A percentile compares a stretch with the other conserved stretches of the same genome.
Evolutionary conservation across 345 rosid genomes (phyloP).

Genomic region (Eucalyptus sp.): DNA sequence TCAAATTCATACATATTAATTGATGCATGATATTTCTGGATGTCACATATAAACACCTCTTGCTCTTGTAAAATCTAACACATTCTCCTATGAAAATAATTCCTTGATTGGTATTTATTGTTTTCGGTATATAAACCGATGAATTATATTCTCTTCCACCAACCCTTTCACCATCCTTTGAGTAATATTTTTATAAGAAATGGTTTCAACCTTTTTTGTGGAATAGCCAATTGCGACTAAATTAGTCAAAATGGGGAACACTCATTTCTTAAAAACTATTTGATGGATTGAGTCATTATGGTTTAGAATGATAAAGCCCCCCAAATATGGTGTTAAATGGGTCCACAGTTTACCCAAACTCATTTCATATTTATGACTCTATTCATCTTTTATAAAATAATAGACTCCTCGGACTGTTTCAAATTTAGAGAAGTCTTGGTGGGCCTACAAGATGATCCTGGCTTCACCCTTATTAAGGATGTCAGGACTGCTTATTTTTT

Average conservation of each 20-base stretch:
- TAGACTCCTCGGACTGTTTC: neutral
- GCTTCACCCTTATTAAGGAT: no score
- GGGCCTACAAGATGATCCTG: neutral
- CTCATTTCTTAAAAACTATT: neutral
- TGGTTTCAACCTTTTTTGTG: neutral
- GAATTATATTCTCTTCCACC: neutral
- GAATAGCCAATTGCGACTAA: neutral
- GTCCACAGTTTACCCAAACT: rapidly evolving
- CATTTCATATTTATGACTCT: neutral
- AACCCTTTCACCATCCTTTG: neutral
- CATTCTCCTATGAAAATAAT: no score
- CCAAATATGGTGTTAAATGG: neutral
- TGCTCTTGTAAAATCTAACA: neutral
- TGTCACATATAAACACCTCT: neutral
- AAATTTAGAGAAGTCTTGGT: neutral
- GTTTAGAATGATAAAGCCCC: no score
- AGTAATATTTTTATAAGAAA: neutral
- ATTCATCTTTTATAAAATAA: neutral
- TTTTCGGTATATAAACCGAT: neutral
- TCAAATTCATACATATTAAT: neutral
- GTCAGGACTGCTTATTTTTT: no score
- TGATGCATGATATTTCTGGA: neutral
- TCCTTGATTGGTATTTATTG: neutral
- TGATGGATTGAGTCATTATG: neutral
- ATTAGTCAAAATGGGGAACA: no score